Conservation (phyloP, 805 yeast genomes). For the Kazachstania bromeliacearum region DNA sequence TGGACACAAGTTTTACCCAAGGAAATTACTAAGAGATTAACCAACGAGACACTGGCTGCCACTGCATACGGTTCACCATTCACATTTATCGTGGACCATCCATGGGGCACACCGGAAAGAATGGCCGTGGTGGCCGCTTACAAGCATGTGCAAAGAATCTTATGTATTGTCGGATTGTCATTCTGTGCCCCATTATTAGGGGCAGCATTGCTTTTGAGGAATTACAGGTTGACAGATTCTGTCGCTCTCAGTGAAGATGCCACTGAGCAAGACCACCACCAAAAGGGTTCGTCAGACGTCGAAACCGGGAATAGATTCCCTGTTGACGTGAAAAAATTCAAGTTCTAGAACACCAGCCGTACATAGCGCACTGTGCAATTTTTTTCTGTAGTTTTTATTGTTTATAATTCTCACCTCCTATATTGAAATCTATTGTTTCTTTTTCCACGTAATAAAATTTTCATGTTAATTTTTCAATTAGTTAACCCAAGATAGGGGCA, state of each 20-base stretch:
- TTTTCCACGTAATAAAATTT: too few species aligned
- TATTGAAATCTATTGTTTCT: too few species aligned
- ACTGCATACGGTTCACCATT: slow-evolving; percentile 44
- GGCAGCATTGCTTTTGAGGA: slow-evolving; percentile 42
- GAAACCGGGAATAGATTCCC: too few species aligned
- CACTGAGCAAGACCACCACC: not conserved
- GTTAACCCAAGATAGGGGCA: too few species aligned
- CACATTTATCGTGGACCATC: slow-evolving; percentile 36
- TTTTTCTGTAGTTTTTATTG: too few species aligned
- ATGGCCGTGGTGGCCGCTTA: slow-evolving; percentile 45
- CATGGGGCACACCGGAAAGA: slow-evolving; percentile 55
- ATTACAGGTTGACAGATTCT: slow-evolving; percentile 34
- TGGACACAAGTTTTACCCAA: slow-evolving; percentile 53
- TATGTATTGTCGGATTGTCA: slow-evolving; percentile 45
- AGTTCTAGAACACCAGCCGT: too few species aligned
- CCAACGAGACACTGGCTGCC: slow-evolving; percentile 27
- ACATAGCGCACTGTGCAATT: too few species aligned
- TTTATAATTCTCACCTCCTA: too few species aligned
- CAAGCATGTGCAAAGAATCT: slow-evolving; percentile 43
- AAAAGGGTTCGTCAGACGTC: too few species aligned
- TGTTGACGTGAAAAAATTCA: too few species aligned
- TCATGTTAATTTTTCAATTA: too few species aligned
- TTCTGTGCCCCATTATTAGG: slow-evolving; percentile 45
- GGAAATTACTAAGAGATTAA: slow-evolving; percentile 32
- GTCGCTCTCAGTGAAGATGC: slow-evolving; percentile 10